Conservation (phyloP, 2,329 filamentous ascomycete species). For the Ustulina deusta region DNA sequence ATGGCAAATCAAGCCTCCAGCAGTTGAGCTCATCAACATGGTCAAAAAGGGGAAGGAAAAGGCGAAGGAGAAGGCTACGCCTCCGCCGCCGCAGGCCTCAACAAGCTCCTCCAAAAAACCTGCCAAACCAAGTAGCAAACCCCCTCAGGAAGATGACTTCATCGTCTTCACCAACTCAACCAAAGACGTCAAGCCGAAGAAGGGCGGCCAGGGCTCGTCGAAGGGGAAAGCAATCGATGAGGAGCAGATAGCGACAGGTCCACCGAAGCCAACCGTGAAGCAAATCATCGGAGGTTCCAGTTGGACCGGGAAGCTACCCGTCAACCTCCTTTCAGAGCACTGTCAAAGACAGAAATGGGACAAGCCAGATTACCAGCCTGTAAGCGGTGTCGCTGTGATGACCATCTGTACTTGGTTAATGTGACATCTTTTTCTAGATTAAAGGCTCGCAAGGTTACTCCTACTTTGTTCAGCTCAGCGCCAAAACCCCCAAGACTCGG, state of each 20-base stretch:
- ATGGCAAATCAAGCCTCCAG: no score
- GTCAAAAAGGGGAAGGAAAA: conserved; percentile 67
- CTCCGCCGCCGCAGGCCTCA: conserved; percentile 52
- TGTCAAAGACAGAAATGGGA: conserved; percentile 97
- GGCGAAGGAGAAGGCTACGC: conserved; percentile 62
- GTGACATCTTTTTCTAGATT: conserved; percentile 53
- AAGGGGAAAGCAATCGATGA: conserved; percentile 43
- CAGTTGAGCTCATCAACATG: conserved; percentile 57
- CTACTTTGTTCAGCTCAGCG: conserved; percentile 82
- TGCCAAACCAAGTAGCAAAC: conserved; percentile 50
- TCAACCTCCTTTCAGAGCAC: conserved; percentile 92
- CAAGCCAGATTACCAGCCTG: conserved; percentile 89
- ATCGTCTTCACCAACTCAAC: conserved; percentile 70
- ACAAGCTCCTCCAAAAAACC: conserved; percentile 51
- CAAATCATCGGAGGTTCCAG: conserved; percentile 93
- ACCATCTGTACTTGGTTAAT: conserved; percentile 44
- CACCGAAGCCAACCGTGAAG: conserved; percentile 73
- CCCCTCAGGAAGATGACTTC: conserved; percentile 61
- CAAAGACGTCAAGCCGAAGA: conserved; percentile 63
- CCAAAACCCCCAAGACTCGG: conserved; percentile 83
- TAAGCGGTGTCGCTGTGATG: conserved; percentile 53
- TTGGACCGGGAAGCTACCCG: conserved; percentile 96
- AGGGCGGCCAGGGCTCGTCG: conserved; percentile 48
- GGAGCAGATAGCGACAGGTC: conserved; percentile 55
- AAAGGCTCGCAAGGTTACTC: conserved; percentile 80